Evolutionary conservation across 805 yeast genomes (phyloP), one percentile per base, ranked within the genome.

Genomic region (Sugiyamaella valdiviana): DNA sequence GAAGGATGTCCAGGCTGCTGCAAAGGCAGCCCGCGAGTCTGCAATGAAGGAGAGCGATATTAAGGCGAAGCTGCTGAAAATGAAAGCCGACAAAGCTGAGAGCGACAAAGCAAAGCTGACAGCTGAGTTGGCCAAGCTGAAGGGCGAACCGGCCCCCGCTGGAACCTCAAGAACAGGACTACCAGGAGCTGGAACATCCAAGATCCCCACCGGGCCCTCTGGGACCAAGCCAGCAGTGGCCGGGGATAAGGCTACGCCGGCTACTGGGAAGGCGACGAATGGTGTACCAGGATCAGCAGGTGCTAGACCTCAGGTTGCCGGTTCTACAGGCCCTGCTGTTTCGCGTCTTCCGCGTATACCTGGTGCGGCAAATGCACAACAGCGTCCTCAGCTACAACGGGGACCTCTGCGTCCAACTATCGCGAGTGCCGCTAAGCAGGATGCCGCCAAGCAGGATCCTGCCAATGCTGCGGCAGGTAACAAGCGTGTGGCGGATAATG

Each of bases 21-120:
- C 22, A n/a, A n/a, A n/a, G n/a, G n/a, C n/a, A n/a, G n/a, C n/a
- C 52, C 60, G 3, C 21, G 72, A 69, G 26, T 75, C 71, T 41
- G 72, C 76, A 2, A 76, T 77, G 44, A 77, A 79, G 59, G 80
- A 80, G 57, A 74, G 73, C 42, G 83, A 77, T 51, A 74, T 83
- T 63, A 76, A 80, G 55, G 72, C 74, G 49, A 76, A 73, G 50
- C 74, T 83, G 63, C 67, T 79, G 56, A 75, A 73, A 55, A 70
- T 71, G 53, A 80, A 76, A 61, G 66, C 77, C n/a, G 79, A 75
- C 39, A 73, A 73, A 45, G 67, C 77, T 23, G 79, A 76, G 51
- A 66, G 63, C 42, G 71, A 72, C 29, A 66, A 58, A 48, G 42
- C 51, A 44, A 57, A 44, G 12, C 22, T 45, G 19, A 16, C 15